Percentiles rank a stretch among this genome's conserved stretches.
Evolutionary conservation across 1,284 basidiomycete species (phyloP).

Genomic region (Leccinum subfulvum): DNA sequence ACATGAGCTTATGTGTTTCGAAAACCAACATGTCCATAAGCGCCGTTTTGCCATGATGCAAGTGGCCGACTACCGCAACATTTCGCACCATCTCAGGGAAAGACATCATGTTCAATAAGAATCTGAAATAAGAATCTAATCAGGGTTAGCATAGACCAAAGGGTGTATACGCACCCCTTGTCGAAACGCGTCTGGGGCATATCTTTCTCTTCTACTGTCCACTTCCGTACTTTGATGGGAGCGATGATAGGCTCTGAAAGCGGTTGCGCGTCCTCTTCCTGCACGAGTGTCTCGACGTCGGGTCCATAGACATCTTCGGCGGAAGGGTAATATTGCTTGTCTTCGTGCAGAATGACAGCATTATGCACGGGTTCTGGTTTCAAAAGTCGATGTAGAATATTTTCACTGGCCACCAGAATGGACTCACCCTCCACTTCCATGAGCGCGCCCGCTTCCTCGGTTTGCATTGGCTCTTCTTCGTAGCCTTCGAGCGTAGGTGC

Average conservation of each 20-base stretch:
- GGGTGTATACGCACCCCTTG: constrained; percentile 66
- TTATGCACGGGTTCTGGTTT: constrained; percentile 69
- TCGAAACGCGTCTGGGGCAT: constrained; percentile 93
- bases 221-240: constrained; percentile 90
- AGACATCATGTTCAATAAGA: constrained; percentile 87
- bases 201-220: constrained; percentile 89
- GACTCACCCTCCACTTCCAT: constrained; percentile 81
- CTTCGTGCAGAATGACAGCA: constrained; percentile 91
- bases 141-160: constrained; percentile 6
- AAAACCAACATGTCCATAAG: constrained; percentile 96
- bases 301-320: constrained; percentile 91
- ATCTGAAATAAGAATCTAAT: constrained; percentile 48
- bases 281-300: constrained; percentile 94
- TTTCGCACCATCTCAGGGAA: constrained; percentile 96
- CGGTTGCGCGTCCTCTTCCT: constrained; percentile 97
- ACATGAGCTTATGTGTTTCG: constrained; percentile 93
- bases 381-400: constrained; percentile 5
- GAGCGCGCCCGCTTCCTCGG: constrained; percentile 58
- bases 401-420: not conserved
- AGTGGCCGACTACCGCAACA: constrained; percentile 90
- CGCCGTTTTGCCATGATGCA: constrained; percentile 98
- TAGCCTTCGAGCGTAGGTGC: constrained; percentile 72
- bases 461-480: constrained; percentile 61
- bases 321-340: constrained; percentile 97
- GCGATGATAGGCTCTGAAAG: constrained; percentile 94